Evolutionary conservation across 2,329 filamentous ascomycete genomes (phyloP), one percentile per base, ranked within the genome.

Genomic region (Metarhizium robertsii): DNA sequence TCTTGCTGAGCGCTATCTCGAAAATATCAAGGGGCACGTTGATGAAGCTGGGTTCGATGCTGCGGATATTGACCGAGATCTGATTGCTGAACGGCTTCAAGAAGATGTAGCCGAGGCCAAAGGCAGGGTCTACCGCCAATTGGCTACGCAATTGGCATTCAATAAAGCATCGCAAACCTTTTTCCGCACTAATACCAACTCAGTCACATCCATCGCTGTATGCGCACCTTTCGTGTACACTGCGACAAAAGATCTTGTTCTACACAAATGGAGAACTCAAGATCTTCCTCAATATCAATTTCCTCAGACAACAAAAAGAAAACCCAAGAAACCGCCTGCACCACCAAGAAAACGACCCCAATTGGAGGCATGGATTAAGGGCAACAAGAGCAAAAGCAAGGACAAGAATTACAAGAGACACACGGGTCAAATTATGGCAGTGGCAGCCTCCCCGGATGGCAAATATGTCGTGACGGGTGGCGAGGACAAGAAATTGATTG

Each of bases 31-130:
- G 65, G 81, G 88, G 65, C 88, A 96, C 62, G 85, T 90, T 56
- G 87, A 95, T 63, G 87, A 90, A 60, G 64, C 66, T 50, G 94
- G 91, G 43, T 99, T 97, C 66, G 91, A 99, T 72, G 94, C 94
- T 7, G 91, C 87, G 63, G 90, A 97, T 53, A 88, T 99, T 57
- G 94, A 97, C 73, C 81, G 87, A 57, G 94, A 99, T 67, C 75
- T 96, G 63, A 92, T 99, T 64, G 91, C 92, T 46, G 89, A 95
- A 70, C 79, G 92, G 63, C 75, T 99, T 64, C 85, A 92, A 71
- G 90, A 96, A 72, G 94, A 97, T 68, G 89, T 94, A 47, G 86
- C 94, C 53, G 94, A 96, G 73, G 83, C 84, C 55, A 96, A 96
- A 74, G 94, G 94, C 56, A 87, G 87, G 63, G 80, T 96, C 52